A percentile compares a stretch with the other conserved stretches of the same genome.
Evolutionary conservation across 148 eudicot species (phyloP).

Genomic region (Silene latifolia): DNA sequence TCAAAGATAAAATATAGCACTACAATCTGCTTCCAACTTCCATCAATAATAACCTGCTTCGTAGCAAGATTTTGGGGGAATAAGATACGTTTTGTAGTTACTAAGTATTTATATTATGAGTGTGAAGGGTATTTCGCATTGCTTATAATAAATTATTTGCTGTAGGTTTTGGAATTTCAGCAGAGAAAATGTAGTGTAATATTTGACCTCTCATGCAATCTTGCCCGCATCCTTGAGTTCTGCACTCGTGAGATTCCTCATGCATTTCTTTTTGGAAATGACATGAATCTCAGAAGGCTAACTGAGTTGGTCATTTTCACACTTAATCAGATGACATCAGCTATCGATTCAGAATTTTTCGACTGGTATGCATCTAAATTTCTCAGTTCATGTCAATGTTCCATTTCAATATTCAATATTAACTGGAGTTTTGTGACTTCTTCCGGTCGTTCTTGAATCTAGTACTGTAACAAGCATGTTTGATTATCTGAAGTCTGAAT

Average conservation of each 20-base stretch:
- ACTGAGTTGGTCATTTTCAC: conserved; percentile 80
- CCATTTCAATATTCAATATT: not conserved
- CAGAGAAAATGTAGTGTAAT: conserved; percentile 77
- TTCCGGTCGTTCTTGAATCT: not conserved
- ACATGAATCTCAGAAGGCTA: conserved; percentile 78
- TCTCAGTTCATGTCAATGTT: not conserved
- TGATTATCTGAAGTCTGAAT: not conserved
- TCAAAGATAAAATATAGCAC: no score
- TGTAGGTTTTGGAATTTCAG: conserved; percentile 73
- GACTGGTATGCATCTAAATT: conserved; percentile 53
- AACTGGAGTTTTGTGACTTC: conserved; percentile 1
- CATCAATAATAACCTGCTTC: not conserved
- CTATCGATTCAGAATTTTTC: conserved; percentile 68
- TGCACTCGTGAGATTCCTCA: conserved; percentile 80
- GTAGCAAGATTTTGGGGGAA: not conserved
- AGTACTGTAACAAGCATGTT: not conserved
- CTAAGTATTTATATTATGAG: not conserved
- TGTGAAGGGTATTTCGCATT: not conserved
- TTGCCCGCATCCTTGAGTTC: conserved; percentile 89
- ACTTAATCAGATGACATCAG: conserved; percentile 63
- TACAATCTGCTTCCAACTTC: not conserved
- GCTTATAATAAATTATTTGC: not conserved
- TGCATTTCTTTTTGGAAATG: conserved; percentile 77
- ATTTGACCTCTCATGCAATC: conserved; percentile 90
- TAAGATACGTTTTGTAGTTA: not conserved